These are phyloP conservation scores for Xylaria curta DNA, from an alignment of 495 filamentous ascomycete genomes.

Conservation along the genomic window DNA sequence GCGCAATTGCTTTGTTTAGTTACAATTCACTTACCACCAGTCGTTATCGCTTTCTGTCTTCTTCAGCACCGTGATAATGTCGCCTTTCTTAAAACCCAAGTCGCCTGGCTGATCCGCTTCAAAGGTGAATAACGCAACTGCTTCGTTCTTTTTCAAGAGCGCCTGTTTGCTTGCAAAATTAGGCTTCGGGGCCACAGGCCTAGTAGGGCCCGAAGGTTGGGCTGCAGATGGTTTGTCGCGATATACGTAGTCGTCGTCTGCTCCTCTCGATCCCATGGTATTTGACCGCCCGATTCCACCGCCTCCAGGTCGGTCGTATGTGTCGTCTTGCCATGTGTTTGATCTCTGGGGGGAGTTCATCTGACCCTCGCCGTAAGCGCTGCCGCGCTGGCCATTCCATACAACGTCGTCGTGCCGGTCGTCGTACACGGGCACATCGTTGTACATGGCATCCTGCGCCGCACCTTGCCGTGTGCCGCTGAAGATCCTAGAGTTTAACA, in stretches of 20 bases:
- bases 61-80: slow-evolving; percentile 96
- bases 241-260: slow-evolving; percentile 63
- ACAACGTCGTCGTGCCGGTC: slow-evolving; percentile 86
- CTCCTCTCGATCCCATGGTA: slow-evolving; percentile 44
- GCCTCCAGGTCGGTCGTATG: slow-evolving; percentile 72
- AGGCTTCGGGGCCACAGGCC: slow-evolving; percentile 88
- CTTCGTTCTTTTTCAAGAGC: slow-evolving; percentile 78
- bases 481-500: slow-evolving; percentile 86
- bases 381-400: slow-evolving; percentile 84
- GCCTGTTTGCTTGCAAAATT: slow-evolving; percentile 72
- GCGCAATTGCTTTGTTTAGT: neutral
- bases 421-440: slow-evolving; percentile 92
- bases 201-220: slow-evolving; percentile 53
- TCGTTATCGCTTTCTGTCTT: slow-evolving; percentile 90
- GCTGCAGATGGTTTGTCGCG: slow-evolving; percentile 58
- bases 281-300: slow-evolving; percentile 57
- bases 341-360: slow-evolving; percentile 73
- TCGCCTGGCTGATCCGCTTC: slow-evolving; percentile 94
- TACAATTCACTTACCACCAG: slow-evolving; percentile 72
- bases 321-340: slow-evolving; percentile 87
- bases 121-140: slow-evolving; percentile 88
- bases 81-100: slow-evolving; percentile 95
- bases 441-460: slow-evolving; percentile 77
- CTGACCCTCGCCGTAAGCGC: slow-evolving; percentile 77
- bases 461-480: slow-evolving; percentile 61